These are phyloP conservation scores for Aspergillus sojae DNA, from an alignment of 2,329 filamentous ascomycete genomes.

Conservation along the genomic window DNA sequence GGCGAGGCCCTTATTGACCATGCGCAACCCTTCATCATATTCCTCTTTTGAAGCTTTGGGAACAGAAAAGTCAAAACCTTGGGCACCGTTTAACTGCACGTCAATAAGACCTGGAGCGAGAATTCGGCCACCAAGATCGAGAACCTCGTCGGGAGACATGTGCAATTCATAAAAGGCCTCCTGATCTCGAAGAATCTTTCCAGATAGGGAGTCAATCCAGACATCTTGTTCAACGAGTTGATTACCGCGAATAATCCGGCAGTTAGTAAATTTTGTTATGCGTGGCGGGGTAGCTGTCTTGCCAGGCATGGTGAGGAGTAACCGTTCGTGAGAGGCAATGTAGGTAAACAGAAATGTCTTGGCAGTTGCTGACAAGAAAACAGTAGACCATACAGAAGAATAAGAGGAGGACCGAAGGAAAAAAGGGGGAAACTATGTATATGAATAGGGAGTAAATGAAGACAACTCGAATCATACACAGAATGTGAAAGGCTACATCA, in stretches of 20 bases:
- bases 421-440: background rate
- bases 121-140: slow-evolving; percentile 82
- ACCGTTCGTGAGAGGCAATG: background rate
- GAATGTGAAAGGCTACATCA: background rate
- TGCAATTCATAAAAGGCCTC: slow-evolving; percentile 56
- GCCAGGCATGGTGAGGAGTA: slow-evolving; percentile 35
- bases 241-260: slow-evolving; percentile 71
- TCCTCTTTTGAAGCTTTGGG: slow-evolving; percentile 65
- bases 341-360: slow-evolving; percentile 16
- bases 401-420: background rate
- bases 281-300: slow-evolving; percentile 40
- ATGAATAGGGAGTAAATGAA: background rate
- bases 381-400: slow-evolving; percentile 10
- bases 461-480: background rate
- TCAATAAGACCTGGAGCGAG: slow-evolving; percentile 86
- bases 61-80: slow-evolving; percentile 89
- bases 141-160: slow-evolving; percentile 66
- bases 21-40: slow-evolving; percentile 72
- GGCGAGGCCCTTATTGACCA: slow-evolving; percentile 72
- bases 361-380: slow-evolving; percentile 25
- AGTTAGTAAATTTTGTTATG: slow-evolving; percentile 89
- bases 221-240: slow-evolving; percentile 74
- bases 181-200: slow-evolving; percentile 76
- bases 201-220: slow-evolving; percentile 82
- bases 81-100: slow-evolving; percentile 87